Percentiles rank a stretch among this genome's conserved stretches.
These are phyloP conservation scores for Drosera spatulata DNA, from an alignment of 179 eudicot genomes.

Conservation along the genomic window DNA sequence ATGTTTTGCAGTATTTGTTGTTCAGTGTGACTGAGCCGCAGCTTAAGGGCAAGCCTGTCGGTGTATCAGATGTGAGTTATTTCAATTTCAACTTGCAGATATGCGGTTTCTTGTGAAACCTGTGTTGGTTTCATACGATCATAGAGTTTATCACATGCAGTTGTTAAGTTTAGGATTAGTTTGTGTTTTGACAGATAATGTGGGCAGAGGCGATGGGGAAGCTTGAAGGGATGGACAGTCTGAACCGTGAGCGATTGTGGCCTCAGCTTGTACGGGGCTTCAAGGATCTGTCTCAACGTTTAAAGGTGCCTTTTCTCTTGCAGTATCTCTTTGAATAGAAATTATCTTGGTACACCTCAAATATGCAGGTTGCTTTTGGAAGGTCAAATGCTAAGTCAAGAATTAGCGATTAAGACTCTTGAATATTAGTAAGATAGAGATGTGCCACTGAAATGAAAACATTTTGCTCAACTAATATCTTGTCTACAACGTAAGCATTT, in stretches of 20 bases:
- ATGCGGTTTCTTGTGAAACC: background rate
- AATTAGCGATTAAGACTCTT: too few species aligned
- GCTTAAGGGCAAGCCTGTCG: slow-evolving; percentile 64
- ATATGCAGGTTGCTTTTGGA: too few species aligned
- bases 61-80: slow-evolving; percentile 82
- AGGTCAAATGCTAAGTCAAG: too few species aligned
- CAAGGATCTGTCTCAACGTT: slow-evolving; percentile 91
- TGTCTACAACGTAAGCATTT: too few species aligned
- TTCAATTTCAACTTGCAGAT: background rate
- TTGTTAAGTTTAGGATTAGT: slow-evolving; percentile 28
- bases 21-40: slow-evolving; percentile 92
- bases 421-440: too few species aligned
- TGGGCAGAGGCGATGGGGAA: slow-evolving; percentile 98
- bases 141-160: background rate
- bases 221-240: slow-evolving; percentile 96
- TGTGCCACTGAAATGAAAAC: too few species aligned
- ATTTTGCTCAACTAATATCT: too few species aligned
- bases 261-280: slow-evolving; percentile 92
- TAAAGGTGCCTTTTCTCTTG: slow-evolving; percentile 43
- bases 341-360: too few species aligned
- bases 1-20: slow-evolving; percentile 72
- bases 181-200: slow-evolving; percentile 63
- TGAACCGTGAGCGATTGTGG: slow-evolving; percentile 88
- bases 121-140: too few species aligned
- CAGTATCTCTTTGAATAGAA: too few species aligned